phyloP scores from a whole-genome alignment of 768 basidiomycete species.

The Candolleomyces eurysporus region DNA sequence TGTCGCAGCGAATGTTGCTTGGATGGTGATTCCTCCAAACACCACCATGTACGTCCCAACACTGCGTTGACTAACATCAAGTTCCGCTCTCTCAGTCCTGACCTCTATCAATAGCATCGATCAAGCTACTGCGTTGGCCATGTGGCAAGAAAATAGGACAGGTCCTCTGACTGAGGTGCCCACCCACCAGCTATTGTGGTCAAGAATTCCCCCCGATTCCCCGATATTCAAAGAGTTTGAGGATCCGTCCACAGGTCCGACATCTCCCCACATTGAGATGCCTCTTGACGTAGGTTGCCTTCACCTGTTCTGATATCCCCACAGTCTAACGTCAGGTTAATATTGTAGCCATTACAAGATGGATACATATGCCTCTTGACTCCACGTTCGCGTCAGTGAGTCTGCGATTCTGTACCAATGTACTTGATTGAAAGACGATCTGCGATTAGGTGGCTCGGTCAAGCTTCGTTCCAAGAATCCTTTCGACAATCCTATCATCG shows the following conservation, averaged over 20 bases:
- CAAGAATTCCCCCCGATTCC: slow-evolving; percentile 4
- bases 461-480: slow-evolving; percentile 38
- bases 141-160: slow-evolving; percentile 7
- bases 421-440: no score
- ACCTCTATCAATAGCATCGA: neutral
- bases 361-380: no score
- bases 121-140: neutral
- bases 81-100: neutral
- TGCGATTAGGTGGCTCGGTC: slow-evolving; percentile 23
- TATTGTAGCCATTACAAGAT: no score
- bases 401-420: no score
- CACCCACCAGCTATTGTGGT: slow-evolving; percentile 5
- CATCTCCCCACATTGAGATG: slow-evolving; percentile 9
- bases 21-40: neutral
- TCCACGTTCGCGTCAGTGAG: no score
- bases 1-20: neutral
- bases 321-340: no score
- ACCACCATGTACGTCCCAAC: neutral
- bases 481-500: slow-evolving; percentile 44
- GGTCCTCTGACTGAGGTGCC: slow-evolving; percentile 1
- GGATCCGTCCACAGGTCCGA: slow-evolving; percentile 11
- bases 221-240: slow-evolving; percentile 1
- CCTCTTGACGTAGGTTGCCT: slow-evolving; percentile 13
- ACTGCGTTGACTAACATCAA: no score
- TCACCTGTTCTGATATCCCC: no score